phyloP scores from a whole-genome alignment of 495 filamentous ascomycete genomes.

The Lasiosphaeria ovina region DNA sequence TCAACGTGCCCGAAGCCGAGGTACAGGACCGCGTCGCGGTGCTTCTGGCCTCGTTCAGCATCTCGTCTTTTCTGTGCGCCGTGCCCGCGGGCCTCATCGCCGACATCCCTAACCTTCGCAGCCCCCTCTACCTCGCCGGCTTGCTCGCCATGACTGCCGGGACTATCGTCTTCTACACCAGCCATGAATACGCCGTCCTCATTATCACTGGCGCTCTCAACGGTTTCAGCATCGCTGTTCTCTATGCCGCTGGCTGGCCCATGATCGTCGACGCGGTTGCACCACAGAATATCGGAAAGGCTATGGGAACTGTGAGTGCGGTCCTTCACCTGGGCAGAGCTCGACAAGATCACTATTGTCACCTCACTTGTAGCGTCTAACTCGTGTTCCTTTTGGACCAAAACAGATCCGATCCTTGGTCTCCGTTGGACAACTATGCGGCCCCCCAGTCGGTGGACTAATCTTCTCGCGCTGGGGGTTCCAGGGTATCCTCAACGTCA shows the following conservation, averaged over 20 bases:
- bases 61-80: conserved; percentile 7
- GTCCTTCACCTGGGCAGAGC: not conserved
- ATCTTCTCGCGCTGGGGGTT: conserved; percentile 13
- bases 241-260: conserved; percentile 13
- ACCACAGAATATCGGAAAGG: conserved; percentile 12
- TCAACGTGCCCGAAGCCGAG: conserved; percentile 6
- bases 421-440: conserved; percentile 6
- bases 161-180: conserved; percentile 16
- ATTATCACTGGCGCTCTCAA: conserved; percentile 9
- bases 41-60: conserved; percentile 12
- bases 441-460: conserved; percentile 7
- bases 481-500: conserved; percentile 10
- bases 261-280: conserved; percentile 14
- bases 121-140: conserved; percentile 9
- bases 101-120: conserved; percentile 3
- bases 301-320: conserved; percentile 7
- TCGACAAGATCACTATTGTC: not conserved
- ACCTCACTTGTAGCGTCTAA: not conserved
- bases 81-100: conserved; percentile 13
- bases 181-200: conserved; percentile 4
- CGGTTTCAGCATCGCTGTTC: conserved; percentile 11
- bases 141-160: conserved; percentile 6
- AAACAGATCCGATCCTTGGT: conserved; percentile 12
- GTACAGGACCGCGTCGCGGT: conserved; percentile 11
- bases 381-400: not conserved